phyloP scores from a whole-genome alignment of 805 yeast genomes.

The Hanseniaspora taiwanica region DNA sequence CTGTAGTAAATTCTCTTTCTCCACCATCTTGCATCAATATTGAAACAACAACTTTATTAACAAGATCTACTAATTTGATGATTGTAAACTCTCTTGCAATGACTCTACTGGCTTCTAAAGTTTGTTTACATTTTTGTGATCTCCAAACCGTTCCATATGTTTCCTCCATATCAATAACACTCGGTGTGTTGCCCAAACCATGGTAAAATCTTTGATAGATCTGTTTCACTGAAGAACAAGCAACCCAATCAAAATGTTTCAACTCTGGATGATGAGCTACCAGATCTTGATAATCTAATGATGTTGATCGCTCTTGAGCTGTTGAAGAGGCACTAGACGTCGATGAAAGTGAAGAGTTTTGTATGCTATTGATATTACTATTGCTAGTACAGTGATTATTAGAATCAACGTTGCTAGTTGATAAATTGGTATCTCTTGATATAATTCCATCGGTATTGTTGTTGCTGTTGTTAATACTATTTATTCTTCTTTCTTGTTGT shows the following conservation, averaged over 20 bases:
- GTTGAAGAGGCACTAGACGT: too few species aligned
- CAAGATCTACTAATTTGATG: neutral
- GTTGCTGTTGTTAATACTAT: too few species aligned
- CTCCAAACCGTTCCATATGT: neutral
- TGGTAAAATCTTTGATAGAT: slow-evolving; percentile 1
- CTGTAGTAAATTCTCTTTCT: neutral
- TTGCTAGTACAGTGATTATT: too few species aligned
- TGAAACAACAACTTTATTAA: neutral
- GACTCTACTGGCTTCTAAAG: slow-evolving; percentile 1
- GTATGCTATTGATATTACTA: too few species aligned
- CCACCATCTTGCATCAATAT: neutral
- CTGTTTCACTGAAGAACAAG: neutral
- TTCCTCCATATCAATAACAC: slow-evolving; percentile 1
- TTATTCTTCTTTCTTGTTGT: too few species aligned
- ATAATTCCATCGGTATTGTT: too few species aligned
- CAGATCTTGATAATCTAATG: neutral
- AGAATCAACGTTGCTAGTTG: too few species aligned
- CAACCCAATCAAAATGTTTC: neutral
- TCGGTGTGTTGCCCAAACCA: slow-evolving; percentile 1
- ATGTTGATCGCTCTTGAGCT: neutral
- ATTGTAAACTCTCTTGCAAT: slow-evolving; percentile 1
- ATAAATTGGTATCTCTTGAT: too few species aligned
- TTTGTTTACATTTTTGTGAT: neutral
- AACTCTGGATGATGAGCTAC: neutral
- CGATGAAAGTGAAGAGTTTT: too few species aligned